Conservation (phyloP, 306 rosid genomes). For the Rubus idaeus region DNA sequence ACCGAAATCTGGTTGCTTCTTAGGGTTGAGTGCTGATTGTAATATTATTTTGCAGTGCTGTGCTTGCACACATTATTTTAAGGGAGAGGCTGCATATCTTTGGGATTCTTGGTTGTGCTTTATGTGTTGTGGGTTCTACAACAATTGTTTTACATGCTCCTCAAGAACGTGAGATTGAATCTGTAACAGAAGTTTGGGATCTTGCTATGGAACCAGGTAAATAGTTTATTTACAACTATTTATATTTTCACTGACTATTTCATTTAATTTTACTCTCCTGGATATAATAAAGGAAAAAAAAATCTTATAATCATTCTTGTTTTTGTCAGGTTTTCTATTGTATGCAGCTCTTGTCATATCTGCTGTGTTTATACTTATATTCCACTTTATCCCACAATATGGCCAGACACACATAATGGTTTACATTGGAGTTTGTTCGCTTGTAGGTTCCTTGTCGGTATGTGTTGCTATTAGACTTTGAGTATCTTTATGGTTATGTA, state of each 20-base stretch:
- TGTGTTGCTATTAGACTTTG: constrained; percentile 29
- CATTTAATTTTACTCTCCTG: neutral
- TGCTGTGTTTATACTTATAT: constrained; percentile 74
- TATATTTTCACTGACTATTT: constrained; percentile 16
- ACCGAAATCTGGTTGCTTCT: constrained; percentile 21
- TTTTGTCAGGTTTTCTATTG: constrained; percentile 74
- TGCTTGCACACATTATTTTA: constrained; percentile 89
- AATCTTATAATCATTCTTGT: neutral
- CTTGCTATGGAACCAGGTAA: constrained; percentile 99
- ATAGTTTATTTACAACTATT: constrained; percentile 8
- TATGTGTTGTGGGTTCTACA: constrained; percentile 98
- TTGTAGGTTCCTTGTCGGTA: constrained; percentile 98
- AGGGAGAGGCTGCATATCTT: constrained; percentile 88
- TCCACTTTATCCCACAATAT: constrained; percentile 80
- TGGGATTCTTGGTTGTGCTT: constrained; percentile 90
- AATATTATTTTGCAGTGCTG: constrained; percentile 79
- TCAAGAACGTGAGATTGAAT: constrained; percentile 85
- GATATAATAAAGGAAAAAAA: neutral
- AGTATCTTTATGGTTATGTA: constrained; percentile 13
- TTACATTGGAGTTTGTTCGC: constrained; percentile 97
- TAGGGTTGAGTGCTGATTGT: constrained; percentile 42
- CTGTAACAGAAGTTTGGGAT: constrained; percentile 94
- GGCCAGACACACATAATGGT: constrained; percentile 99
- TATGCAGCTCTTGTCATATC: constrained; percentile 78
- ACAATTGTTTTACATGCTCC: constrained; percentile 98